A percentile compares a stretch with the other conserved stretches of the same genome.
These are phyloP conservation scores for Yueomyces sinensis DNA, from an alignment of 805 yeast species.

Conservation along the genomic window DNA sequence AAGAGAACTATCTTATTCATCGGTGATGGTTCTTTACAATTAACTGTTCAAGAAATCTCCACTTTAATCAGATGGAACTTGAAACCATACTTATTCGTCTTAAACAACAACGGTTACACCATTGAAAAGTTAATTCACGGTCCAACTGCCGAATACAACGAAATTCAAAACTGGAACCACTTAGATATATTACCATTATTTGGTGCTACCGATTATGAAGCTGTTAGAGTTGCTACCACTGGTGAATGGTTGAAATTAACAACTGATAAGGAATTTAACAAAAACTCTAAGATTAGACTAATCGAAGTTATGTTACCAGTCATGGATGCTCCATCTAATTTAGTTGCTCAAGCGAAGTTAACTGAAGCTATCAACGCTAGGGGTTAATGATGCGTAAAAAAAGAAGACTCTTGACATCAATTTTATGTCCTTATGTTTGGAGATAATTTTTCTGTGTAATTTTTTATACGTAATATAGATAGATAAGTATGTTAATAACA, in stretches of 20 bases:
- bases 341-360: constrained; percentile 55
- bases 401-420: too few relatives aligned
- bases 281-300: constrained; percentile 47
- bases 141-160: constrained; percentile 48
- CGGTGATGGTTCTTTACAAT: constrained; percentile 68
- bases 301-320: constrained; percentile 56
- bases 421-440: too few relatives aligned
- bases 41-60: constrained; percentile 62
- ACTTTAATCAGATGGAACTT: constrained; percentile 55
- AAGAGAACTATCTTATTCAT: constrained; percentile 55
- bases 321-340: constrained; percentile 56
- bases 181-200: constrained; percentile 36
- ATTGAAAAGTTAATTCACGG: constrained; percentile 68
- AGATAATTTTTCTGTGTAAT: too few relatives aligned
- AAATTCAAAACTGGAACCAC: constrained; percentile 59
- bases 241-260: constrained; percentile 41
- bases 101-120: constrained; percentile 65
- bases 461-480: too few relatives aligned
- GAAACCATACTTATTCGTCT: constrained; percentile 54
- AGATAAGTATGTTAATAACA: too few relatives aligned
- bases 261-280: constrained; percentile 33
- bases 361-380: constrained; percentile 36
- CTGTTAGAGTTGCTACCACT: constrained; percentile 36
- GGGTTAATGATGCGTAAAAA: too few relatives aligned
- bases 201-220: constrained; percentile 39